Percentiles rank a stretch among this genome's conserved stretches.
Conservation (phyloP, 129 eudicot species). For the Flaveria bidentis region DNA sequence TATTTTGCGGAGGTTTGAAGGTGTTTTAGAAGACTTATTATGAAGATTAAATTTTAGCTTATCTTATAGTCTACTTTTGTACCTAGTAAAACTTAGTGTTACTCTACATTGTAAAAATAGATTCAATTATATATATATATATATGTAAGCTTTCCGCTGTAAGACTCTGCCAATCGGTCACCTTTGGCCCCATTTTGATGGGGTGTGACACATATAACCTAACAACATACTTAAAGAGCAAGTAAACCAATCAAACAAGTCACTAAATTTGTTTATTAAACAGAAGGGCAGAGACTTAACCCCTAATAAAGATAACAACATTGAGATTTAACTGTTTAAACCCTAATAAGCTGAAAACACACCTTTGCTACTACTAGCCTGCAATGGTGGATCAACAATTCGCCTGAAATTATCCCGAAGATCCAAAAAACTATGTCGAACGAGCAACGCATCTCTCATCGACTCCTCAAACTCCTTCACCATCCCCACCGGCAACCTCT, state of each 20-base stretch:
- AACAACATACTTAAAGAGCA: neutral
- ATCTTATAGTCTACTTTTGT: no score
- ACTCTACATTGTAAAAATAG: no score
- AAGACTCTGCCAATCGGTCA: no score
- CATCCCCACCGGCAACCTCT: slow-evolving; percentile 90
- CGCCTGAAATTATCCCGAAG: slow-evolving; percentile 88
- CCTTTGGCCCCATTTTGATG: no score
- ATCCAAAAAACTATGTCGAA: slow-evolving; percentile 74
- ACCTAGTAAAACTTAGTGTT: no score
- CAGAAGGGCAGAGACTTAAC: neutral
- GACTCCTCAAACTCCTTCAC: slow-evolving; percentile 86
- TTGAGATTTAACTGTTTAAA: neutral
- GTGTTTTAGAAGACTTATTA: no score
- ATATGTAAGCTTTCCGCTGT: no score
- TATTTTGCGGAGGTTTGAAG: no score
- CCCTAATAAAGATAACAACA: neutral
- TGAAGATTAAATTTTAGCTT: no score
- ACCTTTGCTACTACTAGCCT: slow-evolving; percentile 51
- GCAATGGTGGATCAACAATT: slow-evolving; percentile 70
- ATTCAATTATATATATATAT: no score
- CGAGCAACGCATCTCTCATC: slow-evolving; percentile 67
- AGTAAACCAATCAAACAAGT: neutral
- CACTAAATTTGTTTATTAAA: neutral
- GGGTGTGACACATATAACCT: no score
- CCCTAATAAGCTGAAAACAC: neutral